Conservation (phyloP, 2,329 filamentous ascomycete genomes). For the Penicillium palitans region DNA sequence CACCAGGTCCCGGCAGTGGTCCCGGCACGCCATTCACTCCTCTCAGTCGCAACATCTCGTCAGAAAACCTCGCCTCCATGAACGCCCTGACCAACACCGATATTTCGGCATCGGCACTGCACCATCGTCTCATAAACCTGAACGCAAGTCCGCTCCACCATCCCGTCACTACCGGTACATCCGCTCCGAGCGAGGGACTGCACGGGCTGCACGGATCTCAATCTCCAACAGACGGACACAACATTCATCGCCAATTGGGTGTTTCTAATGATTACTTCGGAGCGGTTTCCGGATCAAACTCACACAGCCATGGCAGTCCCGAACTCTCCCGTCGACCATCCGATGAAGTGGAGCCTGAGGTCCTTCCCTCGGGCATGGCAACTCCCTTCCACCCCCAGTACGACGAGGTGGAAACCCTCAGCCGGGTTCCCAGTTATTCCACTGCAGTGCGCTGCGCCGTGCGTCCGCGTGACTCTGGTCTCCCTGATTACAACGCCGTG, state of each 20-base stretch:
- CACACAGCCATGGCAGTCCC: conserved; percentile 35
- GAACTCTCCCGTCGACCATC: conserved; percentile 49
- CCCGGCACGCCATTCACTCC: conserved; percentile 77
- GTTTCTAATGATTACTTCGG: conserved; percentile 37
- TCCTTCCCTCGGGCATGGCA: conserved; percentile 46
- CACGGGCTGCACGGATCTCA: conserved; percentile 18
- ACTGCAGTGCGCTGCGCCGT: conserved; percentile 69
- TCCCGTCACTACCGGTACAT: conserved; percentile 4
- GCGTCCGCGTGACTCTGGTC: conserved; percentile 51
- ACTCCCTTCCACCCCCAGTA: conserved; percentile 47
- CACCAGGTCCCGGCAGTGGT: conserved; percentile 65
- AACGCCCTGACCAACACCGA: conserved; percentile 52
- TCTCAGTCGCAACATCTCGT: conserved; percentile 69
- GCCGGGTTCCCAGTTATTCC: conserved; percentile 73
- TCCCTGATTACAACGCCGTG: conserved; percentile 69
- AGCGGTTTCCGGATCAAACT: conserved; percentile 33
- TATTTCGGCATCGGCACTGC: conserved; percentile 66
- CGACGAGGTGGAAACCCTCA: conserved; percentile 64
- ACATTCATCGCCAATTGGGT: conserved; percentile 29
- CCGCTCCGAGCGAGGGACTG: conserved; percentile 23
- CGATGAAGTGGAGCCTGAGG: conserved; percentile 50
- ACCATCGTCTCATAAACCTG: conserved; percentile 64
- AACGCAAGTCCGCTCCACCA: conserved; percentile 37
- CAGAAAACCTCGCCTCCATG: conserved; percentile 72
- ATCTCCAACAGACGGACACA: conserved; percentile 21